Base-by-base conservation (phyloP, 2,329 filamentous ascomycete genomes). In the Ambrosiella xylebori region DNA sequence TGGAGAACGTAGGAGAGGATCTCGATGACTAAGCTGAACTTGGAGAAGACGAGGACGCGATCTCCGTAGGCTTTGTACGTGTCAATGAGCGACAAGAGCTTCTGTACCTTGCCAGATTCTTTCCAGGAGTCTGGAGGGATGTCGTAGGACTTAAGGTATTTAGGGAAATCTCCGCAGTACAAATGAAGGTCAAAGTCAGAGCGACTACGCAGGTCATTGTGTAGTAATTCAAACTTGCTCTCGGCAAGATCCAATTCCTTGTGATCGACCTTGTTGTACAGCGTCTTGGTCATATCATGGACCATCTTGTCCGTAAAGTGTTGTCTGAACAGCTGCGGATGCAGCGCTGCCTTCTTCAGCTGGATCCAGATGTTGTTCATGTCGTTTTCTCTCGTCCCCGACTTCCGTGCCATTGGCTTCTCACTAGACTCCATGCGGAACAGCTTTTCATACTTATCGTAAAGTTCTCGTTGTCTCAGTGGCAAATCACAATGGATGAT, bases 11-110 rank as follows among this genome's bases (percentile, higher is more conserved):
- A 82, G 63, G 89, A 84, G 0, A 98, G 76, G 58, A 98, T 89
- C 68, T 96, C 86, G 70, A 97, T 85, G 57, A 95, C 84, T 63
- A 88, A 84, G 6, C 88, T 88, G 69, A 97, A 98, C 65, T 95
- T 89, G 51, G 86, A 94, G 71, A 98, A 98, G 27, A 98, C 81
- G 1, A 98, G 77, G 0, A 87, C 84, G 3, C 91, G 84, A 67
- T 96, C 90, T 2, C 90, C 91, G 56, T 88, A 89, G 61, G 77
- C 72, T 63, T 84, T 83, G 70, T 88, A 96, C 12, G 76, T 71
- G 9, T 76, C 73, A 1, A 98, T 76, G 11, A 98, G 76, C 64
- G 86, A 78, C 35, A 88, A 75, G 35, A 97, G 78, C 63, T 86
- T 85, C 62, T 81, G 73, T n/a, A 97, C 83, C 68, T 98, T 98